Evolutionary conservation across 257 asterid species (phyloP).

Genomic region (Buddleja alternifolia): DNA sequence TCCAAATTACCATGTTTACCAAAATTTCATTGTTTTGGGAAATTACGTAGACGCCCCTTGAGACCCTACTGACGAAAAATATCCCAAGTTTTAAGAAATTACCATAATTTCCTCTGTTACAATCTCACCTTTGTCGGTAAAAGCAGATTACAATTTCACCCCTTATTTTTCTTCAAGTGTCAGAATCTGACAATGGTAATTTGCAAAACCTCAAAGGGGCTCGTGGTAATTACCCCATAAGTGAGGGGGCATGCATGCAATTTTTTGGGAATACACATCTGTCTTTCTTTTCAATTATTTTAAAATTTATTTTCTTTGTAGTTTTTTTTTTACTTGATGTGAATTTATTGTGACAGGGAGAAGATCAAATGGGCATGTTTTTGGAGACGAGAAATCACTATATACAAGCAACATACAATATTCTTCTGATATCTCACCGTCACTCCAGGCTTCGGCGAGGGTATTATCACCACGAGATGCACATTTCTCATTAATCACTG

Average conservation of each 20-base stretch:
- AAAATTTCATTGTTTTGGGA: not conserved
- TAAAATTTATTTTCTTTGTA: not conserved
- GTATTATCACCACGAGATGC: conserved; percentile 62
- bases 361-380: conserved; percentile 58
- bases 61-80: too few relatives aligned
- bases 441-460: conserved; percentile 57
- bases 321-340: conserved; percentile 16
- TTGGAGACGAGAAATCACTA: conserved; percentile 58
- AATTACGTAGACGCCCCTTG: too few relatives aligned
- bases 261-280: not conserved
- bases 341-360: conserved; percentile 57
- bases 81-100: too few relatives aligned
- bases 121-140: too few relatives aligned
- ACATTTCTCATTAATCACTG: conserved; percentile 48
- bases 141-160: not conserved
- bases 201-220: too few relatives aligned
- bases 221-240: too few relatives aligned
- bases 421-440: conserved; percentile 69
- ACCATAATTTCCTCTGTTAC: too few relatives aligned
- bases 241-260: not conserved
- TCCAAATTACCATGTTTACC: not conserved
- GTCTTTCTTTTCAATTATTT: not conserved
- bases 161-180: not conserved
- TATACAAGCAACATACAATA: conserved; percentile 46
- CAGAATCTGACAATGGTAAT: too few relatives aligned